Evolutionary conservation across 2,329 filamentous ascomycete genomes (phyloP), one percentile per base, ranked within the genome.

Genomic region (Trichoderma polysporum): DNA sequence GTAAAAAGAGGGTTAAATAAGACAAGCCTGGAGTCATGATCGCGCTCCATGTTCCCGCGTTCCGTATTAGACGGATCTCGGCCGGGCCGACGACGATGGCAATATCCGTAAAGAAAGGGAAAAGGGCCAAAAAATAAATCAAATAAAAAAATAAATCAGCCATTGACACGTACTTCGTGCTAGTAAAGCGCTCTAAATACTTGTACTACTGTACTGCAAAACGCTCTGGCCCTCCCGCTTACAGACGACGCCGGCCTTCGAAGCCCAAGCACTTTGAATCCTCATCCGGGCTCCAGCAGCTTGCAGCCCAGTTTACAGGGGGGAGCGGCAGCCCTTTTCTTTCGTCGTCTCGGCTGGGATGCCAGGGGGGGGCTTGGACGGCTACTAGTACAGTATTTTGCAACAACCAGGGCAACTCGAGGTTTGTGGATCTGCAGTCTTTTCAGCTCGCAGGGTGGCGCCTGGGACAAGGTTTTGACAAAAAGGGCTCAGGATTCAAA

Each of bases 391-490:
- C 41, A n/a, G 19, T 22, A 22, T 45, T 19, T 54, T 35, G 37
- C 49, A 47, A 41, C 25, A 53, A 33, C 49, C 60, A 63, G 60
- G 60, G 50, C 60, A 54, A 37, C 54, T 22, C 19, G 47, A 45
- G 50, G 19, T n/a, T 7, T 45, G 60, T 63, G 60, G 60, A 56
- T 63, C 60, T 35, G 60, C 37, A 63, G 27, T 33, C 50, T 63
- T n/a, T 63, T 63, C 60, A 63, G 60, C 60, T 63, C 60, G 50
- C 49, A 54, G 49, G 59, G 31, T 59, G 37, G 56, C 56, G 56
- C 56, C 37, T 22, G 25, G 31, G 52, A 41, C 37, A 22, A 31
- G 19, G 41, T 52, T 39, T 45, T 9, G 22, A 29, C 31, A 12
- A 64, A 33, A 39, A 39, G 22, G 60, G 37, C 50, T 29, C 49